These are phyloP conservation scores for Leccinum barrowsii DNA, from an alignment of 768 basidiomycete genomes.

Conservation along the genomic window DNA sequence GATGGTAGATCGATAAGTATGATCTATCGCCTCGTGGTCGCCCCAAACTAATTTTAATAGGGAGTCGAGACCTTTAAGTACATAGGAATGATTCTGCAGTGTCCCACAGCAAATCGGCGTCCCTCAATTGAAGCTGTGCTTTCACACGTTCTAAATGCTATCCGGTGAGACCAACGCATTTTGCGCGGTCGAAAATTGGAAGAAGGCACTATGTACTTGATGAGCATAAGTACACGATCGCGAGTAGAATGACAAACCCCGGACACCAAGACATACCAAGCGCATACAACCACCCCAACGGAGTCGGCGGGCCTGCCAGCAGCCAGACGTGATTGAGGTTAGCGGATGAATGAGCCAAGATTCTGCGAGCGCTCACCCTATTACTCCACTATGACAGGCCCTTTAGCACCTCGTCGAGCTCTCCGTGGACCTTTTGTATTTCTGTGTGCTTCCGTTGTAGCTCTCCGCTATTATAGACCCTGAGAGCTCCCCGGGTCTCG, in stretches of 20 bases:
- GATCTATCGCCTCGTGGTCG: conserved; percentile 9
- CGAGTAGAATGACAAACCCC: too few relatives aligned
- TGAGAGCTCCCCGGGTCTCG: conserved; percentile 54
- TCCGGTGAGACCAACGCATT: too few relatives aligned
- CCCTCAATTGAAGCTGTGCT: too few relatives aligned
- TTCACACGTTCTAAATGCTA: too few relatives aligned
- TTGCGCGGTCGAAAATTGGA: too few relatives aligned
- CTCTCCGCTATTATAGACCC: conserved; percentile 40
- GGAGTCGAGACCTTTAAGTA: neutral
- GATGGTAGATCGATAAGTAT: conserved; percentile 14
- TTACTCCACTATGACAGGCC: conserved; percentile 25
- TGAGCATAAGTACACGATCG: too few relatives aligned
- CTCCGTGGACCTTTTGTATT: conserved; percentile 53
- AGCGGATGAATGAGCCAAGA: neutral
- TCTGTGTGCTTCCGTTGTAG: conserved; percentile 49
- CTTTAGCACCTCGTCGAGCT: conserved; percentile 49
- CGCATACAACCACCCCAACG: too few relatives aligned
- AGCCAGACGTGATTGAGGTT: neutral
- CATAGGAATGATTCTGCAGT: neutral
- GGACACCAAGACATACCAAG: neutral
- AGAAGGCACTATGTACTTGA: too few relatives aligned
- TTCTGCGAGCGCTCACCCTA: conserved; percentile 10
- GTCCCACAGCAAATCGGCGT: too few relatives aligned
- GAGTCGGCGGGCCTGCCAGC: neutral
- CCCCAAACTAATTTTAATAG: conserved; percentile 1